A percentile compares a stretch with the other conserved stretches of the same genome.
phyloP scores from a whole-genome alignment of 108 stramenopile species.

The Fragilariopsis cylindrus region DNA sequence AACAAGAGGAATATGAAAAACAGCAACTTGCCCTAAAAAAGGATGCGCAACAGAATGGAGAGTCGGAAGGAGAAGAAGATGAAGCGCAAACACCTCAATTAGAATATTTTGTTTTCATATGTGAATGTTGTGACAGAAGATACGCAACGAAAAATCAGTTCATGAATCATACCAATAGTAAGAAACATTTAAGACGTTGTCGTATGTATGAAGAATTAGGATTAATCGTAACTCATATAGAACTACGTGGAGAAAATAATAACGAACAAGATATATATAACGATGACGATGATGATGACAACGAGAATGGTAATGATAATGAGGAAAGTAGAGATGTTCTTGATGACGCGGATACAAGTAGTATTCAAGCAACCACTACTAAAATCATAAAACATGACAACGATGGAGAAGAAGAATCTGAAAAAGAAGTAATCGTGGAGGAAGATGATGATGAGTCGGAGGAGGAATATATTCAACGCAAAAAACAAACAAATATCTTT shows the following conservation, averaged over 20 bases:
- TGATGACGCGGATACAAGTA: neutral
- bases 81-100: neutral
- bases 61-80: neutral
- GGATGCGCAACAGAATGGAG: neutral
- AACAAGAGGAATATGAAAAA: constrained; percentile 8
- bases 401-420: neutral
- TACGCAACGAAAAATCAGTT: constrained; percentile 24
- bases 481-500: neutral
- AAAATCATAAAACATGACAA: neutral
- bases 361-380: neutral
- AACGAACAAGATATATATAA: constrained; percentile 9
- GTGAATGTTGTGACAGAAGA: constrained; percentile 21
- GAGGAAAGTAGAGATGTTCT: neutral
- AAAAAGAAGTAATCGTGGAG: neutral
- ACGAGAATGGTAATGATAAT: constrained; percentile 6
- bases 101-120: constrained; percentile 19
- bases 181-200: constrained; percentile 7
- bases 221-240: constrained; percentile 20
- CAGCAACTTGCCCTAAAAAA: constrained; percentile 6
- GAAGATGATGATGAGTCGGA: neutral
- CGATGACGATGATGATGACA: constrained; percentile 16
- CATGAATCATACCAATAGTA: constrained; percentile 16
- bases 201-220: constrained; percentile 16
- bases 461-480: neutral
- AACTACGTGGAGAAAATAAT: constrained; percentile 17